A percentile compares a stretch with the other conserved stretches of the same genome.
phyloP scores from a whole-genome alignment of 352 stramenopile species.

The Phytophthora pseudosyringae region DNA sequence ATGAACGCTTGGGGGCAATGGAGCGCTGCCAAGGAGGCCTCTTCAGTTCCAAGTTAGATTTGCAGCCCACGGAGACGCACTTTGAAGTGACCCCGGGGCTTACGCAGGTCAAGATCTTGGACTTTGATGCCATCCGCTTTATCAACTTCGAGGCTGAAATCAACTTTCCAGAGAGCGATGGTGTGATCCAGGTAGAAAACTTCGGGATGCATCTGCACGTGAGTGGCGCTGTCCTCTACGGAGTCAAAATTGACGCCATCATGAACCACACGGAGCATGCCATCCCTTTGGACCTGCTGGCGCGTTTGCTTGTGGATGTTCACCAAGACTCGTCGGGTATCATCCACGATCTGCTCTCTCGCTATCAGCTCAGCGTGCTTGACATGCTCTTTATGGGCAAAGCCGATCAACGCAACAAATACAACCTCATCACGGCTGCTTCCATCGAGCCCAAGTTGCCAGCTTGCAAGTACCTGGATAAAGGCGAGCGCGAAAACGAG shows the following conservation, averaged over 20 bases:
- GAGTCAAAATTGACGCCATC: conserved; percentile 95
- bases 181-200: conserved; percentile 96
- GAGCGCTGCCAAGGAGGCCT: conserved; percentile 97
- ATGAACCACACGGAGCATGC: conserved; percentile 96
- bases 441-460: conserved; percentile 96
- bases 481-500: conserved; percentile 97
- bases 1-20: conserved; percentile 95
- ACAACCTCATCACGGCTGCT: conserved; percentile 97
- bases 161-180: conserved; percentile 94
- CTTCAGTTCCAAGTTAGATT: conserved; percentile 95
- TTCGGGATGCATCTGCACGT: conserved; percentile 93
- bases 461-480: conserved; percentile 97
- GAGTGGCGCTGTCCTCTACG: conserved; percentile 78
- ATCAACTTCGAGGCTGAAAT: conserved; percentile 99
- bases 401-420: conserved; percentile 95
- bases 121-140: conserved; percentile 97
- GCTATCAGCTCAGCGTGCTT: conserved; percentile 95
- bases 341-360: conserved; percentile 94
- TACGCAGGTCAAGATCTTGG: conserved; percentile 97
- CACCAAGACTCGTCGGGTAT: conserved; percentile 97
- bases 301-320: conserved; percentile 95
- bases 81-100: conserved; percentile 92
- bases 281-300: conserved; percentile 96
- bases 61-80: conserved; percentile 80
- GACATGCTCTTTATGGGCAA: conserved; percentile 97